Conservation (phyloP, 176 grass and related monocot genomes). For the Triticum timopheevii region DNA sequence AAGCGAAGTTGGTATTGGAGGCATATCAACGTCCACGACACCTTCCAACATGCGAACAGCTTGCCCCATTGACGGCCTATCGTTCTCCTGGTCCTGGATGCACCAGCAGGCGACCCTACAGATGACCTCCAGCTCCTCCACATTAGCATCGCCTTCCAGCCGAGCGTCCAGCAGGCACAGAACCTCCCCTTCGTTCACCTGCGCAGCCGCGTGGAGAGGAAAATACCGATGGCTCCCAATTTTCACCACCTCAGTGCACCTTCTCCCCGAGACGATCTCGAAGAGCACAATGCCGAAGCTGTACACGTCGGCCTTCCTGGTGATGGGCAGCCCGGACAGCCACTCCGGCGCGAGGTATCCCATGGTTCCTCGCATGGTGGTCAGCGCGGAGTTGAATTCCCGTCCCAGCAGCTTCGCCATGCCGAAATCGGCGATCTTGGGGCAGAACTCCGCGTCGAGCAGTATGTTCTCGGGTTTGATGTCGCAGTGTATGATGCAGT, state of each 20-base stretch:
- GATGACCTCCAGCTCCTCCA: neutral
- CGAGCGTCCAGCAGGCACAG: conserved; percentile 14
- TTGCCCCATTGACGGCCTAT: conserved; percentile 7
- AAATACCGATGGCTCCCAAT: neutral
- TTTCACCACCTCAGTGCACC: neutral
- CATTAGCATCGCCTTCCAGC: conserved; percentile 9
- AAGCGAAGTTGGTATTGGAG: conserved; percentile 26
- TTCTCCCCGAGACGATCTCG: conserved; percentile 41
- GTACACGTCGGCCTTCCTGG: conserved; percentile 41
- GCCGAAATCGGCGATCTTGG: conserved; percentile 50
- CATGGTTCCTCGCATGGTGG: conserved; percentile 34
- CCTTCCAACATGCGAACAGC: conserved; percentile 16
- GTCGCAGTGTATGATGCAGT: conserved; percentile 56
- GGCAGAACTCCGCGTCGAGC: neutral
- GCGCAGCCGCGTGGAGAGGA: neutral
- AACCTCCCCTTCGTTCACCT: conserved; percentile 39
- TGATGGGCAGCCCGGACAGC: conserved; percentile 28
- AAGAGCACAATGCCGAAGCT: conserved; percentile 46
- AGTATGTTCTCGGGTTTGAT: conserved; percentile 53
- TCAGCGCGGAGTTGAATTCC: conserved; percentile 23
- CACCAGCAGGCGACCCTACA: conserved; percentile 32
- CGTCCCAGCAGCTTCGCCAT: conserved; percentile 38
- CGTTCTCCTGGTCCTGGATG: conserved; percentile 5
- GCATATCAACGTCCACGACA: neutral
- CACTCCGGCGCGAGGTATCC: conserved; percentile 49